Evolutionary conservation across 129 eudicot genomes (phyloP).

Genomic region (Flaveria bidentis): DNA sequence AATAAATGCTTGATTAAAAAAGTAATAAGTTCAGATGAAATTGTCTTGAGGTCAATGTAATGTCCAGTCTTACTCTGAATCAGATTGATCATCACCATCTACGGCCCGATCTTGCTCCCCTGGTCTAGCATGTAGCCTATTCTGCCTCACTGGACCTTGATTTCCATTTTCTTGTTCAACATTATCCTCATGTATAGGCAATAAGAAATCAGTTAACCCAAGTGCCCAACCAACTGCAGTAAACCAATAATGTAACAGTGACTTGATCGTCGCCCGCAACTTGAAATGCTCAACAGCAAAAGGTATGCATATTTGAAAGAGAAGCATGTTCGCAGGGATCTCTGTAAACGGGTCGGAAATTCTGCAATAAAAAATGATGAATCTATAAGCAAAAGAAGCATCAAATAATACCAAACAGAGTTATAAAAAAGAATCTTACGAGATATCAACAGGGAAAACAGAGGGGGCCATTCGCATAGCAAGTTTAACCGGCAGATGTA

Average conservation of each 20-base stretch:
- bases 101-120: conserved; percentile 49
- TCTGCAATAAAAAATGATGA: conserved; percentile 43
- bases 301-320: conserved; percentile 95
- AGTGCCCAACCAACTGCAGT: conserved; percentile 84
- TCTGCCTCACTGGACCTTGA: conserved; percentile 55
- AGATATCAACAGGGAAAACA: conserved; percentile 77
- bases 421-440: conserved; percentile 50
- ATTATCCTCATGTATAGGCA: conserved; percentile 73
- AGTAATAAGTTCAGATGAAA: background rate
- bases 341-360: conserved; percentile 96
- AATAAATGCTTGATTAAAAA: background rate
- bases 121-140: conserved; percentile 40
- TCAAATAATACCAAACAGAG: conserved; percentile 3
- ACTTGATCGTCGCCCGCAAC: conserved; percentile 75
- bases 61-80: conserved; percentile 55
- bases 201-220: conserved; percentile 75
- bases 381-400: conserved; percentile 19
- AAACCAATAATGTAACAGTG: conserved; percentile 86
- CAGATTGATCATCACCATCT: conserved; percentile 55
- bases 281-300: conserved; percentile 96
- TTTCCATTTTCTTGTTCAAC: conserved; percentile 63
- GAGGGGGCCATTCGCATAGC: conserved; percentile 88
- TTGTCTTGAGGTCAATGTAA: background rate
- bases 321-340: conserved; percentile 96
- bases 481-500: conserved; percentile 88